These are phyloP conservation scores for Blastobotrys attinorum DNA, from an alignment of 805 yeast genomes.

Conservation along the genomic window DNA sequence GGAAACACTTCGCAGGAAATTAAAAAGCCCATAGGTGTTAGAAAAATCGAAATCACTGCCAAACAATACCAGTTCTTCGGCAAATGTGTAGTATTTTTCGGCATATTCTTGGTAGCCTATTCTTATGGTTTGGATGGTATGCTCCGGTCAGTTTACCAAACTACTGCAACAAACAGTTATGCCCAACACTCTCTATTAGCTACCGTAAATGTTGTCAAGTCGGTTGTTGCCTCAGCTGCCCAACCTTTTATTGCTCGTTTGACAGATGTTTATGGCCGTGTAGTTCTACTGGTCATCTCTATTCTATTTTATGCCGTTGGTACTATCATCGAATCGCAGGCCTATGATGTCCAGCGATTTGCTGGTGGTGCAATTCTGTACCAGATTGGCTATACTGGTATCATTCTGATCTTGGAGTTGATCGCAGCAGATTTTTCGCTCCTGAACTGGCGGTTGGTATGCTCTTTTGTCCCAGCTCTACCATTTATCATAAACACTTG, in stretches of 20 bases:
- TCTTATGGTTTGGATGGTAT: conserved; percentile 55
- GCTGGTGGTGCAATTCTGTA: conserved; percentile 59
- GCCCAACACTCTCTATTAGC: conserved; percentile 47
- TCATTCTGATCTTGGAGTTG: conserved; percentile 47
- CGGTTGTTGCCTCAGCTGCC: conserved; percentile 59
- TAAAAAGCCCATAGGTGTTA: conserved; percentile 37
- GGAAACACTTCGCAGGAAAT: no score
- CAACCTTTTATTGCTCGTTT: conserved; percentile 58
- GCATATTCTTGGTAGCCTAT: conserved; percentile 48
- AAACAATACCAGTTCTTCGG: conserved; percentile 37
- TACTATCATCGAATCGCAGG: conserved; percentile 55
- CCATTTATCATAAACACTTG: conserved; percentile 75
- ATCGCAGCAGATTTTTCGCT: conserved; percentile 60
- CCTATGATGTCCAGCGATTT: conserved; percentile 47
- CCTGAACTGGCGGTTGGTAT: conserved; percentile 62
- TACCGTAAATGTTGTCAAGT: conserved; percentile 49
- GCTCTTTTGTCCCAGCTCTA: conserved; percentile 57
- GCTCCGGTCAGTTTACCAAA: conserved; percentile 39
- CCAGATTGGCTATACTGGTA: conserved; percentile 55
- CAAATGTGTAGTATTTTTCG: conserved; percentile 38
- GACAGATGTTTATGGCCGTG: conserved; percentile 61
- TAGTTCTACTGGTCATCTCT: conserved; percentile 41
- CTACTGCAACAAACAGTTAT: conserved; percentile 50
- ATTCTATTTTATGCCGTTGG: conserved; percentile 54
- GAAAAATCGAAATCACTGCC: conserved; percentile 47